Base-by-base conservation (phyloP, 129 eudicot genomes). In the Flaveria sonorensis region DNA sequence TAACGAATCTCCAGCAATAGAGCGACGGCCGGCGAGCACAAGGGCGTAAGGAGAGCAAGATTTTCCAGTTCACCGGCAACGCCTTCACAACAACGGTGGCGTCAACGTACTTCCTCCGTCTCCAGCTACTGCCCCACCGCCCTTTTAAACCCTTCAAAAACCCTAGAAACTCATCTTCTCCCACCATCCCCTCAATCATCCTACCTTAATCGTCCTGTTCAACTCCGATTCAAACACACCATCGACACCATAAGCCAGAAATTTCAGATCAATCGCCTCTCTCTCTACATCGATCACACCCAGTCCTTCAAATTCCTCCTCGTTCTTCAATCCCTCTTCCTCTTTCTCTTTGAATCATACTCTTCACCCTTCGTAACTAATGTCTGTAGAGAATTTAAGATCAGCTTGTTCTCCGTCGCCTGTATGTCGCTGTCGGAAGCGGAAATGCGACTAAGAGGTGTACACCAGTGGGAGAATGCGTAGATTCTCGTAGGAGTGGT, bases 41-140 rank as follows among this genome's bases (percentile, higher is more conserved):
- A 4, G 83, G 79, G 14, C 63, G 46, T 24, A 80, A 55, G 3
- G 79, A 64, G 13, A 80, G 74, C 62, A 51, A 43, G 7, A 73
- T 65, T 26, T 40, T 43, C 79, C 79, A 80, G n/a, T 45, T 20
- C 30, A 3, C 48, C 23, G 83, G 79, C n/a, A 80, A 47, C 7
- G 51, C 79, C n/a, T 80, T 67, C 69, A 43, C 18, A 20, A 80
- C 73, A 24, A 16, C 4, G 8, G 28, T 19, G 10, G 83, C 74
- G 2, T 65, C 68, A 0, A 80, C 79, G 13, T 72, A 80, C 79
- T 45, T 80, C 79, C 83, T 56, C 70, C 79, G 74, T 56, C 19
- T 80, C 51, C 74, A 16, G 1, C 6, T 18, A 39, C 79, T 80
- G 10, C 83, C 74, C 83, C 79, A 73, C 6, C 74, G 50, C 62